phyloP scores from a whole-genome alignment of 1,284 basidiomycete species.

The Boletus semigastroideus region DNA sequence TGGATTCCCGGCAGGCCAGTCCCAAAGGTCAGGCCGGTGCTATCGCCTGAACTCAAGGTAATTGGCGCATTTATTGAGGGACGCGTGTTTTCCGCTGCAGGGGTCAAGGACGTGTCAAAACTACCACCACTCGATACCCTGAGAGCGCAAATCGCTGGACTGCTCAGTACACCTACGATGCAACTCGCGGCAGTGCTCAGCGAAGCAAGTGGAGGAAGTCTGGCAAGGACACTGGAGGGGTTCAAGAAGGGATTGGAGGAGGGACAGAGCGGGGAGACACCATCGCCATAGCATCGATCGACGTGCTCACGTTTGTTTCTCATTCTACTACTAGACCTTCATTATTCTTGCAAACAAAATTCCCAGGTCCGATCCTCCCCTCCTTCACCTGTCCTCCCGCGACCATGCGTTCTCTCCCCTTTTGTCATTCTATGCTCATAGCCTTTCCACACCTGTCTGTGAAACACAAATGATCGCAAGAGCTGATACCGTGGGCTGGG shows the following conservation, averaged over 20 bases:
- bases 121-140: slow-evolving; percentile 71
- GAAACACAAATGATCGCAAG: slow-evolving; percentile 83
- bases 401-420: slow-evolving; percentile 68
- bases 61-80: slow-evolving; percentile 77
- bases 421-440: slow-evolving; percentile 94
- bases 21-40: slow-evolving; percentile 52
- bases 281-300: slow-evolving; percentile 21
- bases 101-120: slow-evolving; percentile 60
- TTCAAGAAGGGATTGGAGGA: slow-evolving; percentile 74
- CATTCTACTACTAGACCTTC: neutral
- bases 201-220: slow-evolving; percentile 69
- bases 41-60: slow-evolving; percentile 64
- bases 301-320: slow-evolving; percentile 5
- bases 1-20: slow-evolving; percentile 63
- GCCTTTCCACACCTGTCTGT: slow-evolving; percentile 70
- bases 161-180: slow-evolving; percentile 68
- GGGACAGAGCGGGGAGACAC: slow-evolving; percentile 26
- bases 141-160: slow-evolving; percentile 71
- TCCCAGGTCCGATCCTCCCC: slow-evolving; percentile 82
- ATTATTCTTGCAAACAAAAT: slow-evolving; percentile 51
- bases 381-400: slow-evolving; percentile 64
- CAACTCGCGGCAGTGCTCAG: slow-evolving; percentile 69
- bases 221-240: slow-evolving; percentile 77
- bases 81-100: slow-evolving; percentile 57
- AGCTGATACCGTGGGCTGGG: slow-evolving; percentile 71